A percentile compares a stretch with the other conserved stretches of the same genome.
phyloP scores from a whole-genome alignment of 148 eudicot genomes.

The Spergularia bocconei region DNA sequence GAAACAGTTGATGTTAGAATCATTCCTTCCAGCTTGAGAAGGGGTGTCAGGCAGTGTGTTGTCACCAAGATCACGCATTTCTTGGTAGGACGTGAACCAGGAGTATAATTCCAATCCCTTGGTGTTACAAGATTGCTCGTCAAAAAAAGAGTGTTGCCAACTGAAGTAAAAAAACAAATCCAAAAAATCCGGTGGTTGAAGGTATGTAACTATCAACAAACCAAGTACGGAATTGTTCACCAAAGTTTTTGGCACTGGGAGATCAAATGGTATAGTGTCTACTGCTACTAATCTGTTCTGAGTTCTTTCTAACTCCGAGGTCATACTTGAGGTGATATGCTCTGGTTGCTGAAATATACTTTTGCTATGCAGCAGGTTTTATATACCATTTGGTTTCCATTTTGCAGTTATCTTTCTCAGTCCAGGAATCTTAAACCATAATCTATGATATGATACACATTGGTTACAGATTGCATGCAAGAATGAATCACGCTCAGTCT shows the following conservation, averaged over 20 bases:
- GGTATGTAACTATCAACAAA: not conserved
- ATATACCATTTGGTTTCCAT: not conserved
- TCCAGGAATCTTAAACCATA: too few relatives aligned
- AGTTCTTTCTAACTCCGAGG: not conserved
- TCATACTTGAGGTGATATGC: not conserved
- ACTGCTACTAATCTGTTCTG: not conserved
- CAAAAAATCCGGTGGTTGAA: not conserved
- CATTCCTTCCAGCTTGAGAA: slow-evolving; percentile 62
- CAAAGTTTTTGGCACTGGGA: not conserved
- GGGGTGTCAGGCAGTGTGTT: not conserved
- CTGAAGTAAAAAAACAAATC: slow-evolving; percentile 8
- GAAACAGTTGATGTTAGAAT: slow-evolving; percentile 58
- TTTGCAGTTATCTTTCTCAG: too few relatives aligned
- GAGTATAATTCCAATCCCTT: not conserved
- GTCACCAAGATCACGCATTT: not conserved
- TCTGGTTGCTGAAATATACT: not conserved
- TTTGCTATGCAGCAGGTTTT: not conserved
- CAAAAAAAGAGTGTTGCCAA: slow-evolving; percentile 10
- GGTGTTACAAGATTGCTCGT: not conserved
- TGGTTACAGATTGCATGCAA: too few relatives aligned
- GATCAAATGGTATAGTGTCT: not conserved
- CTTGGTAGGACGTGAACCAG: not conserved
- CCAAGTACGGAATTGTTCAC: not conserved
- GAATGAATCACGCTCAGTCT: too few relatives aligned
- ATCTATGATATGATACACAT: too few relatives aligned